These are phyloP conservation scores for Globisporangium nodosum DNA, from an alignment of 352 stramenopile genomes.

Conservation along the genomic window DNA sequence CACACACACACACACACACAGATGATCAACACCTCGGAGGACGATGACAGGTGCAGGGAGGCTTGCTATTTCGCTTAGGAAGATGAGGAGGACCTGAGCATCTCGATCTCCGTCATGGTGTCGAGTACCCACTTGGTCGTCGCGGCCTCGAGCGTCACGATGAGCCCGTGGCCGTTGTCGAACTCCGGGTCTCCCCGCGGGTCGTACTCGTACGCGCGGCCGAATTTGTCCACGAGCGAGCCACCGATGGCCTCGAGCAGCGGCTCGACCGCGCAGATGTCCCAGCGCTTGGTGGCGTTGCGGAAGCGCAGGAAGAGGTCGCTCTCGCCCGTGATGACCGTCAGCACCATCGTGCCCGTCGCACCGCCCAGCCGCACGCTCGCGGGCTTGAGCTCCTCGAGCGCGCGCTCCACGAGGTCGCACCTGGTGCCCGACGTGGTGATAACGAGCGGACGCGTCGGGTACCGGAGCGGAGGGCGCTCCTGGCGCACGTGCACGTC, in stretches of 20 bases:
- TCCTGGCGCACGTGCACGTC: constrained; percentile 23
- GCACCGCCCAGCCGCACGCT: constrained; percentile 44
- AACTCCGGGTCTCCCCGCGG: constrained; percentile 40
- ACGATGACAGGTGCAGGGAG: background rate
- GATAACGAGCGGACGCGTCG: constrained; percentile 33
- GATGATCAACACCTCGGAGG: background rate
- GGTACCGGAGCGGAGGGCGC: constrained; percentile 20
- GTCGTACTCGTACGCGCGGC: constrained; percentile 59
- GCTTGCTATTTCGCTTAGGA: constrained; percentile 3
- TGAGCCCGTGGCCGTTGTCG: constrained; percentile 56
- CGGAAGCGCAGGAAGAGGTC: constrained; percentile 72
- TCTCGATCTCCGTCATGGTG: constrained; percentile 38
- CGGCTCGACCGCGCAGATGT: constrained; percentile 72
- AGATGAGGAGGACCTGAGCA: constrained; percentile 40
- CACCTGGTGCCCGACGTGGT: constrained; percentile 59
- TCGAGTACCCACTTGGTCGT: constrained; percentile 31
- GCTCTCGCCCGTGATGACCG: constrained; percentile 49
- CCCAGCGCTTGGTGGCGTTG: constrained; percentile 67
- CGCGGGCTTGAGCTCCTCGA: constrained; percentile 28
- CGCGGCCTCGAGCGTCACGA: constrained; percentile 37
- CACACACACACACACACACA: constrained; percentile 3
- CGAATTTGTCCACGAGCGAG: constrained; percentile 47
- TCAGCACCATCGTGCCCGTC: constrained; percentile 70
- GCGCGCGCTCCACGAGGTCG: constrained; percentile 34
- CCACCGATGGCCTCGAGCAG: constrained; percentile 54